Percentiles rank a stretch among this genome's conserved stretches.
phyloP scores from a whole-genome alignment of 2,329 filamentous ascomycete species.

The Penicillium sp. region DNA sequence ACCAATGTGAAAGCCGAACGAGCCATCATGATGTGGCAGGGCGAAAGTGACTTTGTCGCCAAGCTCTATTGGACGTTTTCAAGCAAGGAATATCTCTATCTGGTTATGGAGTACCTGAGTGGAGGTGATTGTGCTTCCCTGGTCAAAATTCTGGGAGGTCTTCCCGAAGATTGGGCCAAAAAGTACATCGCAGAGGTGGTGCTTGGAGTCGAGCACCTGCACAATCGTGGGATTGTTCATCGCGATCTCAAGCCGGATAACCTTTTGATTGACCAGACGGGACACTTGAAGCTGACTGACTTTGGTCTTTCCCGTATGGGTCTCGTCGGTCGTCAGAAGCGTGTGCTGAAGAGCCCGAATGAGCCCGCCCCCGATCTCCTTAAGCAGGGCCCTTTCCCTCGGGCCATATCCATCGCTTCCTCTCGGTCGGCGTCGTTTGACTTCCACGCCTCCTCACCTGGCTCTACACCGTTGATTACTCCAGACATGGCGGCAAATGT shows the following conservation, averaged over 20 bases:
- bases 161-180: constrained; percentile 97
- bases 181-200: constrained; percentile 97
- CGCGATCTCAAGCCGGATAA: constrained; percentile 97
- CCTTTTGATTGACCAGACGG: constrained; percentile 93
- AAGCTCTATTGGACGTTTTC: constrained; percentile 99
- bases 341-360: constrained; percentile 76
- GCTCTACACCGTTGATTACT: constrained; percentile 83
- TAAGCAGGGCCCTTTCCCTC: constrained; percentile 88
- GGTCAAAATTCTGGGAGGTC: constrained; percentile 88
- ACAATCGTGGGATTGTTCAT: constrained; percentile 93
- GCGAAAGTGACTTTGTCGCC: constrained; percentile 97
- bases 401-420: constrained; percentile 82
- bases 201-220: constrained; percentile 93
- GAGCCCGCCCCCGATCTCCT: constrained; percentile 92
- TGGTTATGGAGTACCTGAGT: constrained; percentile 99
- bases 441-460: constrained; percentile 80
- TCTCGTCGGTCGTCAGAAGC: constrained; percentile 92
- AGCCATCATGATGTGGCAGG: constrained; percentile 99
- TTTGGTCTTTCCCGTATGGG: constrained; percentile 98
- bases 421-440: constrained; percentile 95
- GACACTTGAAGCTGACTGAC: constrained; percentile 95
- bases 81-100: constrained; percentile 97
- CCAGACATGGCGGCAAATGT: constrained; percentile 70
- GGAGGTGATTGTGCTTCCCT: constrained; percentile 96
- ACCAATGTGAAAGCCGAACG: constrained; percentile 98